phyloP scores from a whole-genome alignment of 1,284 basidiomycete genomes.

The Trichosporon sp. region DNA sequence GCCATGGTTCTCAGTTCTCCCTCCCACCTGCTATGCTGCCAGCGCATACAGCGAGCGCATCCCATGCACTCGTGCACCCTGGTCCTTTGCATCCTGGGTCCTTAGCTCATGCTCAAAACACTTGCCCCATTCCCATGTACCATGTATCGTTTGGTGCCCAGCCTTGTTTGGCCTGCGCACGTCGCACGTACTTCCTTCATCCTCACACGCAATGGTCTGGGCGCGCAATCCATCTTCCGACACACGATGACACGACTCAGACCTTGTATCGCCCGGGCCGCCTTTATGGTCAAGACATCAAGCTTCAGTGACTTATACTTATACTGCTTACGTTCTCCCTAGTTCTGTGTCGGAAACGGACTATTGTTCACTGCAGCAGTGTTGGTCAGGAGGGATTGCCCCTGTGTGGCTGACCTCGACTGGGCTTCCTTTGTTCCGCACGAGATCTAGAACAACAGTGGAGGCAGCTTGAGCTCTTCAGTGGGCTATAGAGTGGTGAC shows the following conservation, averaged over 20 bases:
- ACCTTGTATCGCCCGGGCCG: too few relatives aligned
- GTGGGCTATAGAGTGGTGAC: too few relatives aligned
- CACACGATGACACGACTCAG: not conserved
- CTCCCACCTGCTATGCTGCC: not conserved
- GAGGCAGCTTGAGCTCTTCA: too few relatives aligned
- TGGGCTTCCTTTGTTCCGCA: not conserved
- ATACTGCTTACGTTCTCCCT: not conserved
- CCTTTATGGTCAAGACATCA: not conserved
- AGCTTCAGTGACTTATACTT: not conserved
- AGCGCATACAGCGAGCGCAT: too few relatives aligned
- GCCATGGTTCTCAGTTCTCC: not conserved
- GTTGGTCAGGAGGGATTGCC: too few relatives aligned
- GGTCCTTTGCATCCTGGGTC: not conserved
- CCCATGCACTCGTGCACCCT: not conserved
- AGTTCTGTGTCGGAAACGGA: too few relatives aligned
- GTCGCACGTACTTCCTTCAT: not conserved
- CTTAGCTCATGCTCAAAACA: slow-evolving; percentile 8
- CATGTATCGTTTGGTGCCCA: not conserved
- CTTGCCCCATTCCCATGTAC: slow-evolving; percentile 7
- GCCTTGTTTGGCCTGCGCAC: not conserved
- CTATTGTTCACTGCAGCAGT: not conserved
- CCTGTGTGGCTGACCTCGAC: not conserved
- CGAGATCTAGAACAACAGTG: not conserved
- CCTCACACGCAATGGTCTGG: too few relatives aligned
- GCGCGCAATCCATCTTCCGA: not conserved